phyloP scores from a whole-genome alignment of 2,329 filamentous ascomycete species.

The Niveomyces coronatus region DNA sequence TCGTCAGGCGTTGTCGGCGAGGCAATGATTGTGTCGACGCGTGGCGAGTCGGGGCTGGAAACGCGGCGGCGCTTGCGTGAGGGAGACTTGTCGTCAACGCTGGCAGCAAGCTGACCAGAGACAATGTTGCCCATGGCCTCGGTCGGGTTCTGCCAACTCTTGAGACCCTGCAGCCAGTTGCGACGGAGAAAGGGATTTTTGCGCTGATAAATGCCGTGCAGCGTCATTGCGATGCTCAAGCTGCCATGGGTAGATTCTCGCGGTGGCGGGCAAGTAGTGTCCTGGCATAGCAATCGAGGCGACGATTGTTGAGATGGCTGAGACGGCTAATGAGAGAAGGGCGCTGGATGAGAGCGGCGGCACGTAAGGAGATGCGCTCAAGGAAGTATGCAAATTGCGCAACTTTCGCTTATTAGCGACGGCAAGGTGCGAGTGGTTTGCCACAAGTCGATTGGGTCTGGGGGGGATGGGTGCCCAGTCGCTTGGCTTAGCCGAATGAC shows the following conservation, averaged over 20 bases:
- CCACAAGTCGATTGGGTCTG: no score
- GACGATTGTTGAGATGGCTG: not conserved
- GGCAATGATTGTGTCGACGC: constrained; percentile 23
- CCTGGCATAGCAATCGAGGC: not conserved
- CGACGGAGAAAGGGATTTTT: constrained; percentile 44
- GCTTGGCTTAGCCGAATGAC: no score
- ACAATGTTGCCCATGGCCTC: constrained; percentile 33
- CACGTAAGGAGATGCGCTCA: no score
- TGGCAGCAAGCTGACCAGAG: constrained; percentile 26
- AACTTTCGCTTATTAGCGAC: no score
- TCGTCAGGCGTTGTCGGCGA: constrained; percentile 21
- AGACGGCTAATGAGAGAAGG: not conserved
- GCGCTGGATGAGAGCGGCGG: not conserved
- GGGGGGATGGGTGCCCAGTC: no score
- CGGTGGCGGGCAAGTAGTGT: not conserved
- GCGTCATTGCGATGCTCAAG: constrained; percentile 32
- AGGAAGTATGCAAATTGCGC: no score
- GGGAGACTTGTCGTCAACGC: constrained; percentile 25
- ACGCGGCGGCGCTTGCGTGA: constrained; percentile 42
- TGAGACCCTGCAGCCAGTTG: constrained; percentile 40
- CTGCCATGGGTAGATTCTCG: constrained; percentile 2
- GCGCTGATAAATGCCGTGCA: constrained; percentile 35
- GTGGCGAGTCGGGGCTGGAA: constrained; percentile 26
- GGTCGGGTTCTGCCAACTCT: constrained; percentile 27
- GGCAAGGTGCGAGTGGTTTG: no score